Evolutionary conservation across 2,329 filamentous ascomycete genomes (phyloP), one percentile per base, ranked within the genome.

Genomic region (Cryphonectria japonica): DNA sequence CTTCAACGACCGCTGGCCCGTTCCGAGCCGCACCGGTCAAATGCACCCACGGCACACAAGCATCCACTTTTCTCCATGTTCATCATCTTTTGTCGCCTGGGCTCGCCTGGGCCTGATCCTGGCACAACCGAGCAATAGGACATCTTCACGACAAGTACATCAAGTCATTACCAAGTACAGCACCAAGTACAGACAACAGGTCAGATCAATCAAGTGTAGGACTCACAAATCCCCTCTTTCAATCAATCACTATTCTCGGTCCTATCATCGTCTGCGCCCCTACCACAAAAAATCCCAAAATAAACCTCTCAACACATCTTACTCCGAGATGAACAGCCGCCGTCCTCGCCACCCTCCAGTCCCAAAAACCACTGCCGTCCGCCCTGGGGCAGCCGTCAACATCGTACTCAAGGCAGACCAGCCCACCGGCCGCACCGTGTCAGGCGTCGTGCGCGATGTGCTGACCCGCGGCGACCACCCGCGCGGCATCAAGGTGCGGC

Each of bases 351-450:
- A 69, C 34, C 71, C 74, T 2, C 70, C 72, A 16, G 84, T 88
- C 13, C 87, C 87, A 0, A 84, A 79, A 5, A 79, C 78, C n/a
- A 77, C 77, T 14, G 80, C 89, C 73, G 89, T 93, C 41, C 74
- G 87, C 5, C 85, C 86, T 0, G 92, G 92, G 50, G 87, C 89
- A 4, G 73, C 77, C 4, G 93, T 95, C 68, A 92, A 90, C 65
- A 93, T 95, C 69, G 84, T 95, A 0, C 85, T 94, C 43, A 95
- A 95, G 76, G 84, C 87, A 72, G 92, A 95, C 79, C 93, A 95
- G 78, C 87, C 87, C 1, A 94, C 92, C 0, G 93, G 92, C 8
- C 86, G 87, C 62, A 89, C 93, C 75, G 92, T 93, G 1, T 83
- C 85, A 61, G 93, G 93, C 34, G 80, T 85, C 6, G 88, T 95